phyloP scores from a whole-genome alignment of 371 early-diverging fungal genomes.

The Umbelopsis sp. region DNA sequence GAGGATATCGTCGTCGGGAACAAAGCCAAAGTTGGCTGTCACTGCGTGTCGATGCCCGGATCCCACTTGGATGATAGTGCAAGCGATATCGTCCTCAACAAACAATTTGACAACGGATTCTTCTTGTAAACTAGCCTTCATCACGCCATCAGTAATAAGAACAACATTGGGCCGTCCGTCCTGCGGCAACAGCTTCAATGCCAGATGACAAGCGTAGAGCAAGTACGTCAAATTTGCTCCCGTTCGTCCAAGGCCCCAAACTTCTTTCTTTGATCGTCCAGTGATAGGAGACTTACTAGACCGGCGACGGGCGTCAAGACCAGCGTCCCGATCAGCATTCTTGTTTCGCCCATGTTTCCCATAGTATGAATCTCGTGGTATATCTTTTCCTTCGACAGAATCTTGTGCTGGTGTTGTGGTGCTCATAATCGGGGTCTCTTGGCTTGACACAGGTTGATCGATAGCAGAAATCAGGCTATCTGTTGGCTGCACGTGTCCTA shows the following conservation, averaged over 20 bases:
- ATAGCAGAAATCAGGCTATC: background rate
- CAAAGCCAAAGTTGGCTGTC: conserved; percentile 83
- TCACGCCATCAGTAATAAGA: conserved; percentile 86
- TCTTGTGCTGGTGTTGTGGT: background rate
- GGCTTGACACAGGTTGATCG: background rate
- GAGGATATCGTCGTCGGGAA: conserved; percentile 87
- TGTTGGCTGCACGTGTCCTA: conserved; percentile 22
- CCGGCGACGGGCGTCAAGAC: background rate
- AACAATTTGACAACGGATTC: conserved; percentile 52
- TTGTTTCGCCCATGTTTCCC: background rate
- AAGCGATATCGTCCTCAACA: conserved; percentile 74
- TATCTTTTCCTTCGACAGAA: conserved; percentile 5
- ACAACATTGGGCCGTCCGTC: conserved; percentile 72
- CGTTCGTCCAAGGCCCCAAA: conserved; percentile 65
- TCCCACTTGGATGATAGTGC: conserved; percentile 88
- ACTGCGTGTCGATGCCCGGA: conserved; percentile 75
- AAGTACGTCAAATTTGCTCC: conserved; percentile 65
- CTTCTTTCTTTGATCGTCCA: conserved; percentile 37
- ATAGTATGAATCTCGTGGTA: background rate
- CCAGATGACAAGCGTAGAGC: conserved; percentile 69
- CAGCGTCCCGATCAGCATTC: background rate
- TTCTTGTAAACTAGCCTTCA: conserved; percentile 64
- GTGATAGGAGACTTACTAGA: background rate
- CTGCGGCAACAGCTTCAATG: conserved; percentile 69
- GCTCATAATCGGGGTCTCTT: background rate